phyloP scores from a whole-genome alignment of 169 alveolate genomes.

The Plasmodium reichenowi region DNA sequence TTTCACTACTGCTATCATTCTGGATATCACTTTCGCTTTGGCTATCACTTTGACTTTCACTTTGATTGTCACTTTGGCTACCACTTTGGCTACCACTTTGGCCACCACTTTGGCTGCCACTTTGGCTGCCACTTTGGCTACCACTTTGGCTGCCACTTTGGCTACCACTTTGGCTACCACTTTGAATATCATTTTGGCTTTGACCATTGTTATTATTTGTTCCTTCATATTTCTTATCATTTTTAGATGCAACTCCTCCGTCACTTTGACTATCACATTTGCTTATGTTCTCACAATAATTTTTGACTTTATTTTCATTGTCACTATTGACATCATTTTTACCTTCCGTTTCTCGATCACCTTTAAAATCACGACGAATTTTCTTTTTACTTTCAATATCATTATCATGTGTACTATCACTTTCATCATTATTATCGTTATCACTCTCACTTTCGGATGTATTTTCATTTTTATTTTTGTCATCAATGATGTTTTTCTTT shows the following conservation, averaged over 20 bases:
- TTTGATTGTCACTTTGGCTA: background rate
- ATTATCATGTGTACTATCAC: conserved; percentile 2
- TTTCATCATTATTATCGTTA: background rate
- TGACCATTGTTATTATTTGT: background rate
- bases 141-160: too few relatives aligned
- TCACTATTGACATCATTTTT: background rate
- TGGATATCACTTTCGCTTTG: background rate
- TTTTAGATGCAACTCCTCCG: too few relatives aligned
- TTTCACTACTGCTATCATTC: background rate
- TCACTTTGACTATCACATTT: background rate
- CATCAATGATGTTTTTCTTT: background rate
- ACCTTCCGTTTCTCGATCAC: background rate
- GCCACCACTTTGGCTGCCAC: too few relatives aligned
- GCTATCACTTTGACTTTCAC: background rate
- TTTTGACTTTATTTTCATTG: background rate
- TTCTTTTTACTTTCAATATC: conserved; percentile 4
- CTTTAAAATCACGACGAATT: background rate
- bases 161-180: too few relatives aligned
- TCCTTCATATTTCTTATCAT: conserved; percentile 3
- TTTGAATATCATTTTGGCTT: too few relatives aligned
- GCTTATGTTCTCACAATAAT: background rate
- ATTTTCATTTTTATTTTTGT: background rate
- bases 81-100: background rate
- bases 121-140: too few relatives aligned
- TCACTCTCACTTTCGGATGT: conserved; percentile 5